Evolutionary conservation across 106 monocot species (phyloP).

Genomic region (Platanthera guangdongensis): DNA sequence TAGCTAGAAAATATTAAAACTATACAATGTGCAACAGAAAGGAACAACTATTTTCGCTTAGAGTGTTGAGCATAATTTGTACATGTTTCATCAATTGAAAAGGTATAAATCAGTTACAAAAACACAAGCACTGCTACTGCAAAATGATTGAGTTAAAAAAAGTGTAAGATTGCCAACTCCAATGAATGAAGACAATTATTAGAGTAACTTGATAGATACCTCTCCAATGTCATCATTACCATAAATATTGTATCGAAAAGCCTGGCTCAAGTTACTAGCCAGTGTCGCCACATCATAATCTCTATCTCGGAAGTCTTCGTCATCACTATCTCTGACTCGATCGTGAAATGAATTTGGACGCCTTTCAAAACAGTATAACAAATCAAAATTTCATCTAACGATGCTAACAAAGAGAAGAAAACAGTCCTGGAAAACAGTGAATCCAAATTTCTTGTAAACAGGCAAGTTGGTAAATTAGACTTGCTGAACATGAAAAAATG

Average conservation of each 20-base stretch:
- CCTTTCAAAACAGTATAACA: slow-evolving; percentile 13
- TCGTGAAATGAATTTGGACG: slow-evolving; percentile 24
- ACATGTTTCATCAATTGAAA: background rate
- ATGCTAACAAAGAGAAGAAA: background rate
- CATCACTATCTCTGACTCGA: slow-evolving; percentile 49
- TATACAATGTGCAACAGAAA: background rate
- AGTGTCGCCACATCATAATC: slow-evolving; percentile 75
- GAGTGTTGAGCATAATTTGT: background rate
- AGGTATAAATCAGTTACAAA: background rate
- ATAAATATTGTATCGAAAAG: slow-evolving; percentile 51
- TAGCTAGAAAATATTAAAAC: background rate
- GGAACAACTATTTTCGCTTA: background rate
- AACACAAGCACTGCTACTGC: background rate
- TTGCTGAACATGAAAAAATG: background rate
- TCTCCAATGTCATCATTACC: slow-evolving; percentile 42
- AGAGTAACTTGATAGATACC: slow-evolving; percentile 16
- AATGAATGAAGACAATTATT: background rate
- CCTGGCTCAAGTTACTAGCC: slow-evolving; percentile 68
- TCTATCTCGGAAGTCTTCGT: slow-evolving; percentile 69
- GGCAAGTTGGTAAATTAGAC: background rate
- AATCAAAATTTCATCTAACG: background rate
- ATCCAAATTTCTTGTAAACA: background rate
- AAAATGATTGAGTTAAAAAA: background rate
- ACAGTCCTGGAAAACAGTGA: background rate
- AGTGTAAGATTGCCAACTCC: background rate